phyloP scores from a whole-genome alignment of 441 rosid species.

The Jatropha podagrica region DNA sequence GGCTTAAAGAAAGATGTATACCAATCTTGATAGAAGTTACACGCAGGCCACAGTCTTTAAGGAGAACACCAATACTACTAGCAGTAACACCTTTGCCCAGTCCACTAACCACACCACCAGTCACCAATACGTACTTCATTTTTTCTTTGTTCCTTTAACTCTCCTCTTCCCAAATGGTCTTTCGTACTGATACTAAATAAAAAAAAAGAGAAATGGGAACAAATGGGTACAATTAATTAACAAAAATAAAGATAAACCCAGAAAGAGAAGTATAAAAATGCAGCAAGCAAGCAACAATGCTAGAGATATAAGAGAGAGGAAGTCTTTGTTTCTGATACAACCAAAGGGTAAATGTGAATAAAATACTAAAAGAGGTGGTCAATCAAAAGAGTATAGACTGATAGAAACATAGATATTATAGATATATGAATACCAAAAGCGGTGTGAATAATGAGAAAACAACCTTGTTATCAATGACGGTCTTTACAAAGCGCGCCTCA shows the following conservation, averaged over 20 bases:
- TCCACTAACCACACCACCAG: slow-evolving; percentile 93
- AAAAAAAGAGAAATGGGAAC: neutral
- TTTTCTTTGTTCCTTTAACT: slow-evolving; percentile 22
- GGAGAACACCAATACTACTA: slow-evolving; percentile 81
- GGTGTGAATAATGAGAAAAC: slow-evolving; percentile 30
- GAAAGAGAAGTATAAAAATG: neutral
- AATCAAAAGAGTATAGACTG: neutral
- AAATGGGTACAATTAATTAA: neutral
- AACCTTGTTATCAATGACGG: slow-evolving; percentile 42
- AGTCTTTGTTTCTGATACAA: slow-evolving; percentile 18
- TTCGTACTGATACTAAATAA: slow-evolving; percentile 1
- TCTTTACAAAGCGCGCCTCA: slow-evolving; percentile 28
- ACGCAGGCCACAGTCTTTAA: slow-evolving; percentile 80
- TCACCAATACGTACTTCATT: slow-evolving; percentile 90
- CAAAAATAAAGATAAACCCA: neutral
- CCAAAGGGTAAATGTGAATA: slow-evolving; percentile 9
- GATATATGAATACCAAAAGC: slow-evolving; percentile 8
- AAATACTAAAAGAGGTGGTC: neutral
- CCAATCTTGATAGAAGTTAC: slow-evolving; percentile 91
- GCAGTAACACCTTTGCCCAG: slow-evolving; percentile 95
- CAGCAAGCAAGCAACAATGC: neutral
- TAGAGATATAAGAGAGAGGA: neutral
- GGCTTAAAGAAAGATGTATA: slow-evolving; percentile 15
- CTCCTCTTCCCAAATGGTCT: neutral
- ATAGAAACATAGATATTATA: slow-evolving; percentile 25